Percentiles rank a stretch among this genome's conserved stretches.
Evolutionary conservation across 768 basidiomycete genomes (phyloP).

Genomic region (Tulasnella sp.): DNA sequence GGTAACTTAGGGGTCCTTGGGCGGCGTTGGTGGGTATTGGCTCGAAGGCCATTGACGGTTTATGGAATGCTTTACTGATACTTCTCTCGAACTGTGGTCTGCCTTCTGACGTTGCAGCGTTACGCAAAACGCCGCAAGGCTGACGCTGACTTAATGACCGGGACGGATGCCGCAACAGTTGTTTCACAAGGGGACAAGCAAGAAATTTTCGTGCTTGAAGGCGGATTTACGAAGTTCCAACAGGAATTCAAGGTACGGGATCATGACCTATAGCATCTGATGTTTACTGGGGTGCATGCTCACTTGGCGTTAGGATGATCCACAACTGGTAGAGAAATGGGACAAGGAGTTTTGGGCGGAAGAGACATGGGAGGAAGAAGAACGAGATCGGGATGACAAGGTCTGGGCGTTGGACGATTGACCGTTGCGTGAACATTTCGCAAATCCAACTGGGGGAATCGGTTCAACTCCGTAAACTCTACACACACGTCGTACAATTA

Average conservation of each 20-base stretch:
- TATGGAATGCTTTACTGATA: no score
- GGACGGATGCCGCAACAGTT: constrained; percentile 36
- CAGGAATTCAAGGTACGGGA: constrained; percentile 43
- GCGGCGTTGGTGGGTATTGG: constrained; percentile 59
- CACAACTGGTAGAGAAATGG: constrained; percentile 73
- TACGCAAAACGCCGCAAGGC: constrained; percentile 58
- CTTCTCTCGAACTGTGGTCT: no score
- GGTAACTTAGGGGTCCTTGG: constrained; percentile 59
- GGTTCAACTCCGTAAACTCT: background rate
- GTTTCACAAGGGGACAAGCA: constrained; percentile 36
- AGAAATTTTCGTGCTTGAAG: constrained; percentile 61
- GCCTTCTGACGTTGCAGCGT: constrained; percentile 43
- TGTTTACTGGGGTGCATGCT: background rate
- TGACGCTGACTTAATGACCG: constrained; percentile 39
- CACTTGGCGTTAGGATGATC: constrained; percentile 50
- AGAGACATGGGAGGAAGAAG: background rate
- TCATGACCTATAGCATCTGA: background rate
- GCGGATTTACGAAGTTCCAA: constrained; percentile 73
- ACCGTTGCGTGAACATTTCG: background rate
- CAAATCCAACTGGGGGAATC: background rate
- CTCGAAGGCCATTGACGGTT: no score
- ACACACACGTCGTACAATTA: background rate
- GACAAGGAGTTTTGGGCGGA: constrained; percentile 37
- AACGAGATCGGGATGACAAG: background rate
- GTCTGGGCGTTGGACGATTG: background rate